Evolutionary conservation across 1,284 basidiomycete species (phyloP), one percentile per base, ranked within the genome.

Genomic region (Austropuccinia psidii): DNA sequence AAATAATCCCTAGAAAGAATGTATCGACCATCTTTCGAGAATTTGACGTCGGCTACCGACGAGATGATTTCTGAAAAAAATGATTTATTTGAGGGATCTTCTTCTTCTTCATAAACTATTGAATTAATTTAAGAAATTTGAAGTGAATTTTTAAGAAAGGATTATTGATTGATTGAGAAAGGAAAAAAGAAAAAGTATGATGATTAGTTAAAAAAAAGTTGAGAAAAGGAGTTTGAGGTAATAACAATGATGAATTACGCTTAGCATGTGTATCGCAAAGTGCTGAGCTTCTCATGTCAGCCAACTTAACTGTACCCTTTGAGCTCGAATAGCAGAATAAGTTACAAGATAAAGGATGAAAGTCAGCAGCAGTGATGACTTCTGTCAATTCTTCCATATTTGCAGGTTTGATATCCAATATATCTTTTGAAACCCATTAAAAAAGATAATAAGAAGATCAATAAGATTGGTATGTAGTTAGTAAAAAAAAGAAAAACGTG

Each of bases 51-150:
- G 54, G 96, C 98, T 80, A 99, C 98, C 65, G 95, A 98, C 7
- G 94, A 98, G 77, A 99, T 98, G 80, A 98, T 99, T 83, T 99
- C 96, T n/a, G 93, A 96, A 83, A 99, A 99, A 86, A 99, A 99
- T 1, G 96, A 98, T 78, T 96, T 91, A 78, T 91, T 91, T 66
- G 91, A 88, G 37, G 94, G 94, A 80, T 98, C 96, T 82, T 99
- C 96, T 79, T 98, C 95, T 81, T 98, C 96, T 81, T 97, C 94
- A 78, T 93, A 97, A 80, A 91, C 93, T 96, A 81, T 75, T 78
- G 52, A 76, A 75, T 58, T 76, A 76, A 43, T 60, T 64, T 62
- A 74, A 74, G 77, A 31, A 67, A 77, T 74, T 64, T 67, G 45
- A 68, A 66, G 75, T 67, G 45, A 66, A 64, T 45, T 62, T n/a